Base-by-base conservation (phyloP, 2,329 filamentous ascomycete genomes). In the Colletotrichum sp. region DNA sequence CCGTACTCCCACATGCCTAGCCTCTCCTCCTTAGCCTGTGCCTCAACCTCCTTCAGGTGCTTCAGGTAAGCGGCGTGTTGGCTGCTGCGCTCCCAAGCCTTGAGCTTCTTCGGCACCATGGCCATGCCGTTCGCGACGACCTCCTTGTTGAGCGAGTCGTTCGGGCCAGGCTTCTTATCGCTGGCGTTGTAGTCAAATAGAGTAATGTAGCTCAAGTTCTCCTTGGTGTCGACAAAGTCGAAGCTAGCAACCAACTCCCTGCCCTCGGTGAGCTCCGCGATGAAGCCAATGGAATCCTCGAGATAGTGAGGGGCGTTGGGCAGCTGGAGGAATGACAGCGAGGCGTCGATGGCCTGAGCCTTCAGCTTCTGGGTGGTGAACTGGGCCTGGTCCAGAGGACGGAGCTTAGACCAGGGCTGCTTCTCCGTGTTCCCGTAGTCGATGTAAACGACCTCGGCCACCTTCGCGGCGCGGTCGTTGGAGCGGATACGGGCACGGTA, bases 1-100 rank as follows among this genome's bases (percentile, higher is more conserved):
- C 97, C 97, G 84, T 98, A 99, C 89, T 99, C 97, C 96, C 96
- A 99, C 90, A 98, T 97, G 57, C 97, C 97, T 77, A 92, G 88
- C 76, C 95, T 91, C 71, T 92, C 92, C 69, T 90, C 87, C 90
- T 97, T 98, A 6, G 96, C 96, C 83, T 93, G 88, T 43, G 89
- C 88, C 87, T 98, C 93, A 66, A 93, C 90, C 83, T 93, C 90
- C 80, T 90, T 92, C 75, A 98, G 86, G 78, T 90, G 90, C 83
- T 91, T 90, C 76, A 98, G 85, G 57, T 95, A 91, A 38, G 94
- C 89, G 71, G 90, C 89, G 59, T 94, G 94, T 11, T 91, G 92
- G 72, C 84, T 86, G 84, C 89, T 90, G 70, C 93, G 90, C 88
- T 98, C 97, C 94, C 96, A 98, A 0, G 92, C 88, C 90, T 95